These are phyloP conservation scores for Fusarium siculi DNA, from an alignment of 2,329 filamentous ascomycete species.

Conservation along the genomic window DNA sequence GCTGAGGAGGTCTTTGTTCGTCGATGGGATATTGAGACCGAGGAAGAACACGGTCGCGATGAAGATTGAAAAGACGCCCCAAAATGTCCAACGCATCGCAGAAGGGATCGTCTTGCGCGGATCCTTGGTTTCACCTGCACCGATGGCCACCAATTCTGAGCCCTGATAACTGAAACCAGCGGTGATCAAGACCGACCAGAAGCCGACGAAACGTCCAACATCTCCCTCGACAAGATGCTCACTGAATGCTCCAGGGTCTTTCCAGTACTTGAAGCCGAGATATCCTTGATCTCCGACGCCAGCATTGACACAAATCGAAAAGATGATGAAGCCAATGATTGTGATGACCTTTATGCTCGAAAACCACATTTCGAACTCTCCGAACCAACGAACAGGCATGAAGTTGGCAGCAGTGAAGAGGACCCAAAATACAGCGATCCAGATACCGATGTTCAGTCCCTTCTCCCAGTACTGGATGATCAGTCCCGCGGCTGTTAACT, in stretches of 20 bases:
- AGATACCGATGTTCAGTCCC: conserved; percentile 63
- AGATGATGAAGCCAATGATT: conserved; percentile 67
- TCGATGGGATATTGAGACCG: conserved; percentile 13
- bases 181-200: conserved; percentile 66
- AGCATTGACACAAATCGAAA: conserved; percentile 58
- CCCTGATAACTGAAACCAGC: conserved; percentile 57
- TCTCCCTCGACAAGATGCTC: conserved; percentile 58
- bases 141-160: conserved; percentile 45
- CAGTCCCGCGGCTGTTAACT: conserved; percentile 67
- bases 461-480: conserved; percentile 70
- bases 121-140: conserved; percentile 48
- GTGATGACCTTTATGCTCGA: conserved; percentile 68
- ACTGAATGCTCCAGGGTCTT: conserved; percentile 57
- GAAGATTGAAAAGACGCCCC: conserved; percentile 28
- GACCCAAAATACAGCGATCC: conserved; percentile 67
- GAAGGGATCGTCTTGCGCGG: conserved; percentile 48
- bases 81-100: conserved; percentile 46
- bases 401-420: conserved; percentile 67
- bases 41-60: conserved; percentile 28
- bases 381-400: conserved; percentile 66
- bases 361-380: conserved; percentile 72
- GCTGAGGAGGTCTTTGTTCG: conserved; percentile 62
- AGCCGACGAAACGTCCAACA: conserved; percentile 66
- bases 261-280: conserved; percentile 53
- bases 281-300: conserved; percentile 64